Evolutionary conservation across 768 basidiomycete genomes (phyloP), one percentile per base, ranked within the genome.

Genomic region (Hortiboletus flavorubellus): DNA sequence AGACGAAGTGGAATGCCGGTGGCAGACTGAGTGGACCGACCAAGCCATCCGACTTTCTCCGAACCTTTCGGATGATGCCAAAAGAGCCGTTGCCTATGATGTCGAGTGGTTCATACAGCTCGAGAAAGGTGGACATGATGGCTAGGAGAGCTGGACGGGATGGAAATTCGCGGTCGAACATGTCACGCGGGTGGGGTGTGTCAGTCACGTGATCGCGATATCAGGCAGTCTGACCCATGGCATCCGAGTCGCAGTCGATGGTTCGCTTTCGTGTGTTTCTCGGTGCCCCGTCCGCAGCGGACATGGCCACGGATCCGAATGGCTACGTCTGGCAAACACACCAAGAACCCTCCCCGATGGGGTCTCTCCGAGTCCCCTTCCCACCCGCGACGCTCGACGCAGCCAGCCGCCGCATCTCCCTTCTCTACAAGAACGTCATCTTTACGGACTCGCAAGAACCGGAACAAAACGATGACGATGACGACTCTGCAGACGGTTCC

Each of bases 11-110:
- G 37, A 34, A 34, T 8, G 14, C 18, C 16, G 29, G 60, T 58
- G 56, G 60, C 56, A 61, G 34, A 10, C 5, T 11, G 21, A 38
- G 16, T 48, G 30, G 18, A 82, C 89, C 60, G 61, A 94, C 93
- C 70, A 82, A 64, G 34, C 91, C 91, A 71, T 97, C 94, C 14
- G 80, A 73, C 70, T 91, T 91, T 63, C 93, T 76, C 58, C 85
- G 78, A 12, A 98, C 95, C 76, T 98, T 98, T 56, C 93, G 85
- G 60, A 99, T 99, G 57, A 98, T 91, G 2, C 97, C 97, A 76
- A 99, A 99, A 5, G 91, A 91, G 29, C 97, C 97, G 64, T 95
- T 98, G 5, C 97, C 97, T 45, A 99, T 96, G 54, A 97, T 80
- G 60, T 95, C 93, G 45, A 94, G 78, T 8, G 91, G 78, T 58